Base-by-base conservation (phyloP, 2,329 filamentous ascomycete species). In the Sclerotinia sclerotiorum region DNA sequence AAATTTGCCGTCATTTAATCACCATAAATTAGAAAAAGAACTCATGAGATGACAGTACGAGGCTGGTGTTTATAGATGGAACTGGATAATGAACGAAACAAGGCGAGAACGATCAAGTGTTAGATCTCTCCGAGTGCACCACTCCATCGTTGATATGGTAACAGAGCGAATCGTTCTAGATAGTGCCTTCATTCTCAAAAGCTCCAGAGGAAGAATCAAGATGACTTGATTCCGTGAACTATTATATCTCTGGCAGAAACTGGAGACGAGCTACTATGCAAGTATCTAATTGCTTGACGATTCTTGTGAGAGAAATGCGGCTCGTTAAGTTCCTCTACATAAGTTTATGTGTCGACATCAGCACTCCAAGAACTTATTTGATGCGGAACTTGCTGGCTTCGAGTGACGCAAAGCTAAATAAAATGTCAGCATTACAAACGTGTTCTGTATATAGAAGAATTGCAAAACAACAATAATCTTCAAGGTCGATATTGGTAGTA, bases 341-440 rank as follows among this genome's bases (percentile, higher is more conserved):
- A 35, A 21, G 15, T 39, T 51, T 32, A 63, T 13, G 19, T 63
- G 21, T 13, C 21, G 11, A 32, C 60, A 27, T 63, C 48, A 63
- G n/a, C 32, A 42, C 46, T 63, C 10, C 8, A 63, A 24, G 10
- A 63, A 32, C 32, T 51, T 51, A 27, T 63, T 32, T 5, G 60
- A 63, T 39, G 60, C 21, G 39, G 39, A 32, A 63, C 29, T 63
- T 51, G n/a, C 32, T 21, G 32, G 60, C 3, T 63, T 51, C 10
- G 60, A 42, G 60, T 52, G 60, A 21, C 46, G 60, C 5, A 21
- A 51, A n/a, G 60, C 60, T 63, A 21, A 27, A 51, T 35, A 51
- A 5, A 42, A 27, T 51, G 29, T 63, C 46, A 63, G 60, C 60
- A 49, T 49, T 32, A 24, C 21, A 35, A 49, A 24, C 6, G 0